Base-by-base conservation (phyloP, 2,329 filamentous ascomycete species). In the Cladosporium sp. region DNA sequence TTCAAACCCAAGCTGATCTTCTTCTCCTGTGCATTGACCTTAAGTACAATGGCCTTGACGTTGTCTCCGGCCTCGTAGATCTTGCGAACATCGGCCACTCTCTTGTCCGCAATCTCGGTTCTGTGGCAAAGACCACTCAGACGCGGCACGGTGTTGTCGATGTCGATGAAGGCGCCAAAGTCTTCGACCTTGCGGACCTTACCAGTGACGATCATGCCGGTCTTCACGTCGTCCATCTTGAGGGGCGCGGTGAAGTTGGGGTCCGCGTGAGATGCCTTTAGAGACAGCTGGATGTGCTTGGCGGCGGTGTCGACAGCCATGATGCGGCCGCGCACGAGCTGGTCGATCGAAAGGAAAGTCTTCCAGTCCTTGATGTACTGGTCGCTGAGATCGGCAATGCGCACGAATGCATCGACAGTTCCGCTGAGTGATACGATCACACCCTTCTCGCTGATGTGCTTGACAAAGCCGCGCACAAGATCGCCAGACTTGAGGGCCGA, bases 351-450 rank as follows among this genome's bases (percentile, higher is more conserved):
- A 71, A 92, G 96, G 39, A 85, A 77, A 30, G 88, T 82, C 72
- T 96, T 95, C 93, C 93, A 99, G 54, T 97, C 89, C 70, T 97
- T 97, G 61, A 99, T 73, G 67, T 85, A 99, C 7, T 82, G 80
- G 66, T 99, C 93, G 0, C 91, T 96, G 12, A 99, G 78, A 66
- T 97, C 91, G 8, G 86, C 82, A 47, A 97, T 85, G 59, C 88
- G 86, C 42, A 96, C 87, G 62, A 91, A 86, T 1, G 85, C 91
- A 43, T 87, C 88, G 15, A 96, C 78, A 56, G 86, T 83, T 15
- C 88, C 87, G 38, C 91, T 90, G 3, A 99, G 77, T 20, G 85
- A 80, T 40, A 99, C 81, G 62, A 96, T 96, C 2, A 99, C 70
- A 47, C 93, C 93, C 66, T 90, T 92, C 58, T 96, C 89, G 0